Base-by-base conservation (phyloP, 1,139 yeast species). In the Sugiyamaella paludigena region DNA sequence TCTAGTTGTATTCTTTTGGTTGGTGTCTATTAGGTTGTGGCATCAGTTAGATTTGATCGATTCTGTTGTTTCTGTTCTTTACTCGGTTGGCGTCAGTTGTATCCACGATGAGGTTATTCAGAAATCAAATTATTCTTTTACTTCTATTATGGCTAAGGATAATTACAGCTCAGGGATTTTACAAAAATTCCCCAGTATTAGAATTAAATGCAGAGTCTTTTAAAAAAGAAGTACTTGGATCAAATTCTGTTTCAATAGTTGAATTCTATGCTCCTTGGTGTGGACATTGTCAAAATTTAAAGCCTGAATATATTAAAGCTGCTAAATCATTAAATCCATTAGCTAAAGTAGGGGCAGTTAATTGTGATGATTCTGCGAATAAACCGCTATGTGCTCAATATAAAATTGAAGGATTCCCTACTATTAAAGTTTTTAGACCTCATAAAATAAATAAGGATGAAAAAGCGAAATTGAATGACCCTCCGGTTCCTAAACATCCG, bases 251-350 rank as follows among this genome's bases (percentile, higher is more conserved):
- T 2, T 71, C 96, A 2, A 72, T 91, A 6, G 94, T 92, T 15
- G 91, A 89, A 68, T 92, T 91, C 65, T 92, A 92, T 66, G 98
- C 98, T 4, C 98, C 98, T 34, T 92, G 98, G 98, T 92, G 98
- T 69, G 87, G 87, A 16, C 87, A 85, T 71, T 86, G 94, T 70
- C 80, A 83, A 69, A 76, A 71, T 58, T 73, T 85, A 63, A 80
- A 80, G 34, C 88, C 92, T 44, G 77, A 79, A 1, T 84, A 74
- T 64, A 72, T 74, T 49, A 84, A 82, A 60, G 79, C 84, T 16
- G 95, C 88, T 10, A 79, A 78, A 48, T 68, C 70, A 36, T 70
- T 86, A 10, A 74, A 75, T 28, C 84, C 84, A 43, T 68, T 80
- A 46, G 82, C 82, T 16, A 81, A 84, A 57, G 86, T 89, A 12